A percentile compares a stretch with the other conserved stretches of the same genome.
phyloP scores from a whole-genome alignment of 495 filamentous ascomycete species.

The Penicillium antarcticum region DNA sequence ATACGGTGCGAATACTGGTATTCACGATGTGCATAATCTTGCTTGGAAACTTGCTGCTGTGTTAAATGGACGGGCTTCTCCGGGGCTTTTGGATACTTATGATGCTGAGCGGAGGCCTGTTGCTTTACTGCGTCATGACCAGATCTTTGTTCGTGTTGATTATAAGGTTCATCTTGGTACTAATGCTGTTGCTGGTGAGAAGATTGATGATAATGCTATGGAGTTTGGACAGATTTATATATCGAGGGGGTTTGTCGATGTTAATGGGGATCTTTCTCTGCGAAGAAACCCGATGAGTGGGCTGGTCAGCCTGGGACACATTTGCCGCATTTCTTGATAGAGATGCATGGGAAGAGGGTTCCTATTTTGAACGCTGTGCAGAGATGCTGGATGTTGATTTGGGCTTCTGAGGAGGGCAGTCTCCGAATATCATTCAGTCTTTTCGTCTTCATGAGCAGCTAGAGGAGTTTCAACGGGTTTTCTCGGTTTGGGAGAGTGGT shows the following conservation, averaged over 20 bases:
- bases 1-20: constrained; percentile 48
- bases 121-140: constrained; percentile 27
- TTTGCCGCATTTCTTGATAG: constrained; percentile 23
- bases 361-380: constrained; percentile 17
- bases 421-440: not conserved
- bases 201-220: constrained; percentile 26
- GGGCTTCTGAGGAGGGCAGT: not conserved
- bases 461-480: constrained; percentile 5
- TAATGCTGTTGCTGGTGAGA: constrained; percentile 4
- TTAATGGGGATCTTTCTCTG: constrained; percentile 9
- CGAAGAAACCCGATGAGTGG: constrained; percentile 27
- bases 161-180: constrained; percentile 20
- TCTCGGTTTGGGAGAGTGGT: constrained; percentile 18
- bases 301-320: constrained; percentile 26
- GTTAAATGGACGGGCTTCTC: constrained; percentile 33
- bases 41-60: constrained; percentile 49
- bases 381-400: constrained; percentile 16
- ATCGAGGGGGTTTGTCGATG: constrained; percentile 13
- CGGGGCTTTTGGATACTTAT: constrained; percentile 46
- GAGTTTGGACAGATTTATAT: constrained; percentile 25
- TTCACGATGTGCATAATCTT: constrained; percentile 46
- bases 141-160: constrained; percentile 27
- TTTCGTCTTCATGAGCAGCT: constrained; percentile 9
- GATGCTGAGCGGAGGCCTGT: constrained; percentile 49
- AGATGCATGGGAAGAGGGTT: constrained; percentile 8